phyloP scores from a whole-genome alignment of 2,329 filamentous ascomycete genomes.

The Clarireedia homoeocarpa region DNA sequence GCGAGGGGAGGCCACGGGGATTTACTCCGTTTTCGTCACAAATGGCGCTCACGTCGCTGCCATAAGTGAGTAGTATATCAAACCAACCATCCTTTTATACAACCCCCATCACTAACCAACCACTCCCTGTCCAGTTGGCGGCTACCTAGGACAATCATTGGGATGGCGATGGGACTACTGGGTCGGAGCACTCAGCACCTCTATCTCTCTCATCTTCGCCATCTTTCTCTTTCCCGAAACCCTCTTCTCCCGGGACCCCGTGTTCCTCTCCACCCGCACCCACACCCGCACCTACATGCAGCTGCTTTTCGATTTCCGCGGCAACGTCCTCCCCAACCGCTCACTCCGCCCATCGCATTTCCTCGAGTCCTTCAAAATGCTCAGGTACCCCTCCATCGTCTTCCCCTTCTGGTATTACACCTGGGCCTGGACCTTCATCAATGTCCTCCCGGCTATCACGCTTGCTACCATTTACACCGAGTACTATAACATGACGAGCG shows the following conservation, averaged over 20 bases:
- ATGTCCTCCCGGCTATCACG: constrained; percentile 24
- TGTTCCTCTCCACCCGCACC: constrained; percentile 18
- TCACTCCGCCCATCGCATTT: constrained; percentile 21
- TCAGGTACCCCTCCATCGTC: constrained; percentile 23
- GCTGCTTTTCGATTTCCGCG: constrained; percentile 21
- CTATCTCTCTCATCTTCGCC: constrained; percentile 20
- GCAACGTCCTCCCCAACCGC: constrained; percentile 24
- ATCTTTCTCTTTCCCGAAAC: constrained; percentile 28
- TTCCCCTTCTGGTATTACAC: constrained; percentile 27
- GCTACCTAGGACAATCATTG: constrained; percentile 22
- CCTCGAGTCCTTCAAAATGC: constrained; percentile 24
- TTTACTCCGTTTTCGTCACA: constrained; percentile 26
- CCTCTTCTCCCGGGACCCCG: constrained; percentile 24
- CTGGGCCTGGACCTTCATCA: constrained; percentile 26
- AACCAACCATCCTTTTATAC: neutral
- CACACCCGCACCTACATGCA: constrained; percentile 21
- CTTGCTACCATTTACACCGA: constrained; percentile 24
- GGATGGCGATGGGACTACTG: constrained; percentile 29
- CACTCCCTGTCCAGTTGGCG: constrained; percentile 18
- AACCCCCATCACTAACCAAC: neutral
- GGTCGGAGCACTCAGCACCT: constrained; percentile 22
- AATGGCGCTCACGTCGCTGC: constrained; percentile 27
- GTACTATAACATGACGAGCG: constrained; percentile 19
- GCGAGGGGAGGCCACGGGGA: constrained; percentile 25
- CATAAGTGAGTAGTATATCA: constrained; percentile 16